Evolutionary conservation across 1,284 basidiomycete species (phyloP), one percentile per base, ranked within the genome.

Genomic region (Ceratobasidium sp.): DNA sequence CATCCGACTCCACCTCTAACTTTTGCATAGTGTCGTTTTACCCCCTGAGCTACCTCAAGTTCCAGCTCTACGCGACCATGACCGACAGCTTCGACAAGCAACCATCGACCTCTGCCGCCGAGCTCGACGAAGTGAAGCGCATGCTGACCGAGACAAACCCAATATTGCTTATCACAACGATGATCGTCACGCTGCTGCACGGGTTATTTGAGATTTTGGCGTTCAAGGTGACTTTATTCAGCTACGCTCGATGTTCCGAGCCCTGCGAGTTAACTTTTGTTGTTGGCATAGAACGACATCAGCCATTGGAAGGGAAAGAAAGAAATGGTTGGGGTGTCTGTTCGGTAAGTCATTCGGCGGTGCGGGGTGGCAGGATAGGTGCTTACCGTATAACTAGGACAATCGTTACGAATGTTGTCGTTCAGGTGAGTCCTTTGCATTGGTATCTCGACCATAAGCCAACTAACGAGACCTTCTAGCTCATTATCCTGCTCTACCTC

Each of bases 101-200:
- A 81, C 89, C 91, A 27, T 84, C 85, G 16, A 83, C 84, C 0
- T 84, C 85, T 24, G 83, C 87, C 3, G 89, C 88, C 14, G 96
- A 98, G 82, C 81, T 98, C 58, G 96, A 98, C 81, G 95, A 97
- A 84, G 83, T 98, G 79, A 98, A 98, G 84, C 86, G 95, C 77
- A 96, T 97, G 91, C 84, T 98, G 62, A 85, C 90, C n/a, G 95
- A 98, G 84, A 98, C 96, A 1, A 96, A 94, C 81, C 93, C 96
- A 14, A 95, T 91, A 86, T 91, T 98, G 83, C 85, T 98, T 62
- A 91, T 85, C 29, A 83, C 95, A 75, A 96, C 83, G 8, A 76
- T 81, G 24, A 56, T 93, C 37, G 96, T 98, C 78, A 93, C 92
- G 78, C 78, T 98, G 29, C 82, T 98, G 76, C 97, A 99, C 83